A percentile compares a stretch with the other conserved stretches of the same genome.
phyloP scores from a whole-genome alignment of 2,329 filamentous ascomycete species.

The Xylaria digitata region DNA sequence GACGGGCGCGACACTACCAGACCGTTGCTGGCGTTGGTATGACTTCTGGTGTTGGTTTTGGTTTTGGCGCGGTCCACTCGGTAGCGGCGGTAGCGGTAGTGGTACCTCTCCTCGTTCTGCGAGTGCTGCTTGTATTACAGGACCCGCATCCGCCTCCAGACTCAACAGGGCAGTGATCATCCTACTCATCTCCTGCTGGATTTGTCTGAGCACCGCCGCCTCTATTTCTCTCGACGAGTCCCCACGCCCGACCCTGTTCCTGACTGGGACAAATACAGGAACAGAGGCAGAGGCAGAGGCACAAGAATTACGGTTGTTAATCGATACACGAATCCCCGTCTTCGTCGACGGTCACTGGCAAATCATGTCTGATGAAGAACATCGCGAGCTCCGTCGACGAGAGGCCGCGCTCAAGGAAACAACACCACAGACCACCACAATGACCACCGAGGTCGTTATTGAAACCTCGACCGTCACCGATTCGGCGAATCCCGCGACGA shows the following conservation, averaged over 20 bases:
- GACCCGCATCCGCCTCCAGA: slow-evolving; percentile 18
- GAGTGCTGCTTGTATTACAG: slow-evolving; percentile 30
- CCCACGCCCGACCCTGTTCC: slow-evolving; percentile 33
- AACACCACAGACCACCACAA: slow-evolving; percentile 19
- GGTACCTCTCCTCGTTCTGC: background rate
- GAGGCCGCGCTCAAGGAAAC: slow-evolving; percentile 25
- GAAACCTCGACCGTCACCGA: slow-evolving; percentile 48
- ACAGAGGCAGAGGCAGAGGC: slow-evolving; percentile 1
- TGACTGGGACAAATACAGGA: slow-evolving; percentile 42
- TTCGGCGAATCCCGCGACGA: slow-evolving; percentile 40
- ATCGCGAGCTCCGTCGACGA: slow-evolving; percentile 47
- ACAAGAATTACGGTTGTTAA: slow-evolving; percentile 41
- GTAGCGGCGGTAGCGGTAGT: too few relatives aligned
- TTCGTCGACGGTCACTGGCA: slow-evolving; percentile 52
- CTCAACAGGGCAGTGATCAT: slow-evolving; percentile 48
- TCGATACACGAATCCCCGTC: slow-evolving; percentile 53
- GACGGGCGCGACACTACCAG: slow-evolving; percentile 14
- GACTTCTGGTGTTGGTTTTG: background rate
- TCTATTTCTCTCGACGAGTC: slow-evolving; percentile 44
- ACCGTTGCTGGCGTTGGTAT: slow-evolving; percentile 17
- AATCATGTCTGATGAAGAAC: slow-evolving; percentile 52
- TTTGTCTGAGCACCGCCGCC: slow-evolving; percentile 42
- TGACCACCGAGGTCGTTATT: slow-evolving; percentile 50
- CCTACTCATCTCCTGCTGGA: slow-evolving; percentile 48
- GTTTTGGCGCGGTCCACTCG: slow-evolving; percentile 9